Conservation (phyloP, 2,329 filamentous ascomycete species). For the Didymosphaeria variabile region DNA sequence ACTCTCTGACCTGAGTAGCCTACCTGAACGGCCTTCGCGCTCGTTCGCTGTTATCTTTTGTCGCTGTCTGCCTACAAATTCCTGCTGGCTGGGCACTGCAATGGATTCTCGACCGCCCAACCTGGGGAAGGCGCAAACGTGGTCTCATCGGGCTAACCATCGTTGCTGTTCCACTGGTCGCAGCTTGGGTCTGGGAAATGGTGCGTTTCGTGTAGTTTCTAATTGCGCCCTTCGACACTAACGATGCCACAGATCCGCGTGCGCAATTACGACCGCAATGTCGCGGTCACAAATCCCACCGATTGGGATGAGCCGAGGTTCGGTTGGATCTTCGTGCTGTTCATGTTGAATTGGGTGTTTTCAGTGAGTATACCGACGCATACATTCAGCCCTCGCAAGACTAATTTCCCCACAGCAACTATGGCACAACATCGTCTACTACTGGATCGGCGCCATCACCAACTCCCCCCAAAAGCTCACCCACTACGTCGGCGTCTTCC, state of each 20-base stretch:
- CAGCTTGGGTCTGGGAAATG: slow-evolving; percentile 46
- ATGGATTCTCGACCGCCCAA: slow-evolving; percentile 37
- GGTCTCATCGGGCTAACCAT: slow-evolving; percentile 38
- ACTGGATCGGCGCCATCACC: slow-evolving; percentile 43
- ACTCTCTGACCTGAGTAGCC: slow-evolving; percentile 19
- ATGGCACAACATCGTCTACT: slow-evolving; percentile 45
- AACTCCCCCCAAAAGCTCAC: slow-evolving; percentile 44
- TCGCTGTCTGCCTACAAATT: slow-evolving; percentile 40
- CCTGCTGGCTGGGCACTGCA: slow-evolving; percentile 44
- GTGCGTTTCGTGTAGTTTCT: slow-evolving; percentile 15
- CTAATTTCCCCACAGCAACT: slow-evolving; percentile 27
- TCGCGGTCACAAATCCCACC: slow-evolving; percentile 31
- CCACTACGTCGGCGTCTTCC: slow-evolving; percentile 43
- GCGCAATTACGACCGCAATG: slow-evolving; percentile 40
- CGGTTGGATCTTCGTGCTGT: slow-evolving; percentile 41
- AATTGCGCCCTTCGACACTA: not conserved
- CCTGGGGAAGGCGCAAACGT: slow-evolving; percentile 41
- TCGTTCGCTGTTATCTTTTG: slow-evolving; percentile 38
- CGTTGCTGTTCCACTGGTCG: slow-evolving; percentile 36
- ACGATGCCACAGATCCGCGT: slow-evolving; percentile 32
- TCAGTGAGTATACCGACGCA: slow-evolving; percentile 22
- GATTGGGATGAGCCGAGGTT: slow-evolving; percentile 39
- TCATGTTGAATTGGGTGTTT: slow-evolving; percentile 43
- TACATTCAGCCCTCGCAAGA: not conserved
- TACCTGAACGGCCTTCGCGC: slow-evolving; percentile 42